phyloP scores from a whole-genome alignment of 1,284 basidiomycete genomes.

The Lentinus polychrous region DNA sequence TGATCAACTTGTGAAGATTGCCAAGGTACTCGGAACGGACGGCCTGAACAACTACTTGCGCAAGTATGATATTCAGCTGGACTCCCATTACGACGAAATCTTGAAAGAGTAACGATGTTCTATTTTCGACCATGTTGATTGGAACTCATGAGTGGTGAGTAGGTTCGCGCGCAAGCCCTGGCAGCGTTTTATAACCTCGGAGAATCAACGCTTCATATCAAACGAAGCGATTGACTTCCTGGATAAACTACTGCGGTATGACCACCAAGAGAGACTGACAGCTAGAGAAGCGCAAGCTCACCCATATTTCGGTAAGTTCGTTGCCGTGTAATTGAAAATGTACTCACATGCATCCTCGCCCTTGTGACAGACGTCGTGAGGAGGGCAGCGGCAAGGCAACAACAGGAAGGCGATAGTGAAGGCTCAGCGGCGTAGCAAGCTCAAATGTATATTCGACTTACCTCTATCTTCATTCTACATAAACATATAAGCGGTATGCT shows the following conservation, averaged over 20 bases:
- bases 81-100: conserved; percentile 86
- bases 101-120: conserved; percentile 58
- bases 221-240: conserved; percentile 97
- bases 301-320: conserved; percentile 75
- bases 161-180: conserved; percentile 93
- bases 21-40: conserved; percentile 96
- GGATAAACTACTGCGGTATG: conserved; percentile 93
- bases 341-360: conserved; percentile 16
- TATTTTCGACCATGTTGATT: background rate
- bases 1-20: conserved; percentile 97
- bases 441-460: no score
- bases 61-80: conserved; percentile 91
- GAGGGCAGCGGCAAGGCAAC: conserved; percentile 31
- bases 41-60: conserved; percentile 88
- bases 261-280: conserved; percentile 95
- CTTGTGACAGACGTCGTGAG: conserved; percentile 50
- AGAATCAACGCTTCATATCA: conserved; percentile 97
- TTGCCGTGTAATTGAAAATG: conserved; percentile 7
- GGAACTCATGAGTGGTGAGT: conserved; percentile 10
- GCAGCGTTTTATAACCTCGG: conserved; percentile 88
- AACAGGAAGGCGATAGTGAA: conserved; percentile 62
- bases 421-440: conserved; percentile 60
- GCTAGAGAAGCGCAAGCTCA: conserved; percentile 88
- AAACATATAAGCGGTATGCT: no score
- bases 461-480: no score